phyloP scores from a whole-genome alignment of 306 rosid genomes.

The Argentina anserina region DNA sequence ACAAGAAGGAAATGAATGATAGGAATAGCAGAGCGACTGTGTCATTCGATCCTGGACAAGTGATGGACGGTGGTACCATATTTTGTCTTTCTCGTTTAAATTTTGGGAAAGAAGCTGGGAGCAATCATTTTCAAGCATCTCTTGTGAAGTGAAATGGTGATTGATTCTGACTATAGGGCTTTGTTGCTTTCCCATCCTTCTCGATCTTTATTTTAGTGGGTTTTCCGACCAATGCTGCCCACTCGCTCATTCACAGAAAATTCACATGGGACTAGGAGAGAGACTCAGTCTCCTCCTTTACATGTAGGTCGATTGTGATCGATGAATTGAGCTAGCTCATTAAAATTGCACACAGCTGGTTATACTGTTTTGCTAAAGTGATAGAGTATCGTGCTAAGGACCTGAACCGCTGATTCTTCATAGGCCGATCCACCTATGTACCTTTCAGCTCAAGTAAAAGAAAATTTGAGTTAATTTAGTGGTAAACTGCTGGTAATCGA shows the following conservation, averaged over 20 bases:
- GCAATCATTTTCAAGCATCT: constrained; percentile 6
- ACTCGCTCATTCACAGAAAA: background rate
- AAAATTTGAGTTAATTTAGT: background rate
- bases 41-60: background rate
- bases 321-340: constrained; percentile 6
- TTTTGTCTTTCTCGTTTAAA: background rate
- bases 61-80: constrained; percentile 1
- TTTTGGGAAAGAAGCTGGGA: background rate
- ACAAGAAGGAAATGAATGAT: background rate
- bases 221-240: constrained; percentile 7
- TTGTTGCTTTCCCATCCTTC: constrained; percentile 4
- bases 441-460: background rate
- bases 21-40: background rate
- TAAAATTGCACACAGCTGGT: background rate
- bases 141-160: background rate
- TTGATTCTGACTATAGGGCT: constrained; percentile 2
- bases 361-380: background rate
- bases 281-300: background rate
- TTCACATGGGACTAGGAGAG: background rate
- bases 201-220: constrained; percentile 9
- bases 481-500: background rate
- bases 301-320: constrained; percentile 3
- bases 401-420: too few relatives aligned
- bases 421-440: too few relatives aligned
- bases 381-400: too few relatives aligned